Base-by-base conservation (phyloP, 1,284 basidiomycete species). In the Mycosarcoma maydis region DNA sequence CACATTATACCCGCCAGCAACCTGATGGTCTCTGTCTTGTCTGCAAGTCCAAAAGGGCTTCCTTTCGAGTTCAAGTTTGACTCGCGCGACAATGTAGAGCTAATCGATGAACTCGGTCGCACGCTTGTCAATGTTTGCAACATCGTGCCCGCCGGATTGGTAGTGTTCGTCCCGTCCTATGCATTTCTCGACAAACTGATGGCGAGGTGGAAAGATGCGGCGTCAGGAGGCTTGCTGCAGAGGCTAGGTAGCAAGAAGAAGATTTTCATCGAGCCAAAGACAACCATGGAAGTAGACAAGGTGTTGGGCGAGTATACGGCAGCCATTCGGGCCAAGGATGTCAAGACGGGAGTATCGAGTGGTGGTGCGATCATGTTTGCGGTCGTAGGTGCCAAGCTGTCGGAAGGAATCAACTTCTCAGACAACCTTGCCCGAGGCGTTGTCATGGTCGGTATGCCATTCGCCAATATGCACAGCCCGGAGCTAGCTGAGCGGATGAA, bases 151-250 rank as follows among this genome's bases (percentile, higher is more conserved):
- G 89, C 89, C 32, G 95, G 95, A 0, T 86, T 98, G 81, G 91
- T 98, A 19, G 90, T 96, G 5, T 98, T 98, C 78, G 87, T 98
- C 33, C 94, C 95, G 0, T 96, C 93, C 0, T 98, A 98, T 81
- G 86, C 86, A 20, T 94, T 93, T 69, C 84, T 98, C 26, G 87
- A 90, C 62, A 83, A 84, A 24, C 86, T 90, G 2, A 89, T 88
- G 76, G 83, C 83, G 5, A 80, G 85, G 4, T 98, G 95, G 94
- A 82, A 84, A 19, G 83, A 84, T 26, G 87, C 41, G 10, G 57
- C 40, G 6, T 65, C 57, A 6, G 56, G 67, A 39, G 88, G 89
- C 0, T 72, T 89, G 14, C 71, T 94, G 58, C 83, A 85, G 8
- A 88, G 89, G 69, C 83, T 95, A 37, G 83, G 82, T 4, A 80